Base-by-base conservation (phyloP, 208 protist genomes). In the Trypanosoma lewisi region DNA sequence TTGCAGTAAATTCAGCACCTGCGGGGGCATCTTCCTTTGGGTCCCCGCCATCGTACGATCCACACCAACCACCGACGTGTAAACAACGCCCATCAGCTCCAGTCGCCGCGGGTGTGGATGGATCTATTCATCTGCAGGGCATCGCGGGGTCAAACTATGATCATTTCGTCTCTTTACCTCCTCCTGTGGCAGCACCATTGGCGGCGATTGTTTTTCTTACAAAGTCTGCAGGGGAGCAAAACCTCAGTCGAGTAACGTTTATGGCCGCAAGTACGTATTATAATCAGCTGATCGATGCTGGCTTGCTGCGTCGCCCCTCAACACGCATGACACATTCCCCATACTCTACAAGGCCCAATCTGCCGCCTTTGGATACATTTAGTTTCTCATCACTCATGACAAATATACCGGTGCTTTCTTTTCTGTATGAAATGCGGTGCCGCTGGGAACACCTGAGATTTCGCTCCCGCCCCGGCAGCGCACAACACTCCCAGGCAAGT, bases 171-270 rank as follows among this genome's bases (percentile, higher is more conserved):
- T 81, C 76, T 8, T 55, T 85, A 28, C 82, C 87, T 17, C 83
- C 83, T 16, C 77, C 83, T 14, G 83, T 85, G 16, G 82, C 82
- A 14, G 87, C 83, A 21, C 87, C 87, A 45, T 73, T 94, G 12
- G 84, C 87, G 31, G 76, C 82, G 37, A 82, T 94, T 70, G 84
- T 94, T 48, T 94, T 82, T 61, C 70, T 94, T 17, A 94, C 87
- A 5, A 94, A 94, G 57, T 94, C 87, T 27, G 87, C 87, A 4
- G 84, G 87, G 0, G 87, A 94, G 67, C 87, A 94, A 63, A 91
- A 91, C 62, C 82, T 94, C 7, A 79, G 84, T 30, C 83, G 84
- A 14, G 83, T 91, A 16, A 86, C 78, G 28, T 74, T 89, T 70
- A 84, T 89, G 31, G 87, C 87, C 14, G 83, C 87, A n/a, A 80